Conservation (phyloP, 1,284 basidiomycete species). For the Trametes polyzona region DNA sequence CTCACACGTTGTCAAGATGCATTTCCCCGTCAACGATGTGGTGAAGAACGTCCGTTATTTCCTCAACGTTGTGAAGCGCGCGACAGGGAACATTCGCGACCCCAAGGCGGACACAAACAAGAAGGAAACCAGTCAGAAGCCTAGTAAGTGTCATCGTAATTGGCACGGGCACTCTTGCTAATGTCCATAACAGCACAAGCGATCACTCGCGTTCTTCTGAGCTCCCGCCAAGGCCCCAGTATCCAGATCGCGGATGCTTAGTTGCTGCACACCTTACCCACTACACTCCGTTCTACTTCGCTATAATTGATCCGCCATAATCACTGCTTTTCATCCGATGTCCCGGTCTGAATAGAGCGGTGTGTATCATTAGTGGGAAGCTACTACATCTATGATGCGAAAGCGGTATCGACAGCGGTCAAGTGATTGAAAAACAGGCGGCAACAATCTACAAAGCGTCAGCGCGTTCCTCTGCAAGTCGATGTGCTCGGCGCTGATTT, state of each 20-base stretch:
- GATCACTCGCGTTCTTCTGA: constrained; percentile 79
- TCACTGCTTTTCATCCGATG: not conserved
- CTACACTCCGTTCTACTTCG: no score
- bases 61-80: constrained; percentile 76
- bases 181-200: constrained; percentile 60
- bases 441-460: not conserved
- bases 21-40: constrained; percentile 78
- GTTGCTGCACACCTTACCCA: constrained; percentile 18
- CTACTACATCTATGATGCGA: not conserved
- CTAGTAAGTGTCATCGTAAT: constrained; percentile 37
- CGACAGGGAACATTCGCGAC: constrained; percentile 67
- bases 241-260: constrained; percentile 69
- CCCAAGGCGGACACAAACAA: constrained; percentile 35
- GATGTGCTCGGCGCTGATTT: constrained; percentile 26
- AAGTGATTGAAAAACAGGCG: not conserved
- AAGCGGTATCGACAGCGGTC: not conserved
- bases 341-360: constrained; percentile 4
- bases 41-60: constrained; percentile 83
- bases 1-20: constrained; percentile 56
- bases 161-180: not conserved
- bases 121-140: constrained; percentile 41
- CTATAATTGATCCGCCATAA: not conserved
- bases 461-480: constrained; percentile 4
- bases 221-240: constrained; percentile 85
- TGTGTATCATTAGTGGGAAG: constrained; percentile 5